Evolutionary conservation across 1,284 basidiomycete species (phyloP).

Genomic region (Pseudozyma thailandica): DNA sequence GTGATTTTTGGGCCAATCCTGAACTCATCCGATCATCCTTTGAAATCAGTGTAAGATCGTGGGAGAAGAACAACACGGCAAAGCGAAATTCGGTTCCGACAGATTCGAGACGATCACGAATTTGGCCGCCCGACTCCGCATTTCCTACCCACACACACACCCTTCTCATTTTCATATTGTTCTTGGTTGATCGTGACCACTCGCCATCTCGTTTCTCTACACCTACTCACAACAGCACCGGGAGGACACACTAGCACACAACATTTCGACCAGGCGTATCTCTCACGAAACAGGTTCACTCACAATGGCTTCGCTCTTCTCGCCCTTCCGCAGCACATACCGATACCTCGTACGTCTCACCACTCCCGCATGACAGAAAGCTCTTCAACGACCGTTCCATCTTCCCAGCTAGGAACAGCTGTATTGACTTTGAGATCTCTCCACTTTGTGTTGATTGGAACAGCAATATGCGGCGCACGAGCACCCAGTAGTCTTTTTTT

Average conservation of each 20-base stretch:
- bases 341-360: slow-evolving; percentile 58
- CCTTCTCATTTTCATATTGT: neutral
- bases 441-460: neutral
- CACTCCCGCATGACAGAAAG: neutral
- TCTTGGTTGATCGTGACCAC: slow-evolving; percentile 8
- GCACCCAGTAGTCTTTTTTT: slow-evolving; percentile 90
- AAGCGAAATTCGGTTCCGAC: slow-evolving; percentile 5
- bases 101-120: slow-evolving; percentile 24
- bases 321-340: slow-evolving; percentile 60
- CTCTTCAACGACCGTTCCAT: neutral
- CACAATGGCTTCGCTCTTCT: slow-evolving; percentile 54
- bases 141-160: neutral
- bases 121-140: neutral
- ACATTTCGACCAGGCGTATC: neutral
- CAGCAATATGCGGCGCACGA: slow-evolving; percentile 88
- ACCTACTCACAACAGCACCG: neutral
- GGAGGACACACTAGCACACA: neutral
- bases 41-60: neutral
- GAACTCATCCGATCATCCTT: no score
- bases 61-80: neutral
- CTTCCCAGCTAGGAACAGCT: no score
- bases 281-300: neutral
- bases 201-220: neutral
- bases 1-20: no score
- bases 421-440: neutral